phyloP scores from a whole-genome alignment of 2,329 filamentous ascomycete genomes.

The Ophiocordyceps camponoti-leonardi region DNA sequence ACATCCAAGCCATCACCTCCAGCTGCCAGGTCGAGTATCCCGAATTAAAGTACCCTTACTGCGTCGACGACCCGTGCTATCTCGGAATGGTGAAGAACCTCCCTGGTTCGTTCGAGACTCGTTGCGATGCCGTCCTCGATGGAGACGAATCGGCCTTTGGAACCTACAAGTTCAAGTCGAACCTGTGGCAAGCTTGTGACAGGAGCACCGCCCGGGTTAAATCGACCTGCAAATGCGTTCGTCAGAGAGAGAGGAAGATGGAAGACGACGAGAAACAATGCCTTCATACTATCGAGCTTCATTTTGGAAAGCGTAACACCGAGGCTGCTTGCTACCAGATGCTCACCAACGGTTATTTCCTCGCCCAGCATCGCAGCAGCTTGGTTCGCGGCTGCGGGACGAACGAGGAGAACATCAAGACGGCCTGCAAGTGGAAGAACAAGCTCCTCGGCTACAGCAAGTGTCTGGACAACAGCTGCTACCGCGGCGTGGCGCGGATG shows the following conservation, averaged over 20 bases:
- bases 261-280: background rate
- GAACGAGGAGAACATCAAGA: background rate
- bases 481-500: background rate
- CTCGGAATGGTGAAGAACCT: background rate
- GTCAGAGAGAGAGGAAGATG: background rate
- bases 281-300: background rate
- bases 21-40: background rate
- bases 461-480: background rate
- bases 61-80: background rate
- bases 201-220: background rate
- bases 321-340: background rate
- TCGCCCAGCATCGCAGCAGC: background rate
- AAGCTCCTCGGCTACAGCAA: background rate
- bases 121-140: background rate
- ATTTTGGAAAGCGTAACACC: background rate
- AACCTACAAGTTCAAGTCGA: background rate
- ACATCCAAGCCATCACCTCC: background rate
- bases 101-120: background rate
- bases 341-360: background rate
- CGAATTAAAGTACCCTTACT: background rate
- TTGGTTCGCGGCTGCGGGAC: background rate
- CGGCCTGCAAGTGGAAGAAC: background rate
- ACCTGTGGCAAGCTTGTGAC: background rate
- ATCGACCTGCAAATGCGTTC: background rate
- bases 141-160: background rate